Conservation (phyloP, 352 stramenopile species). For the Pythium guiyangense region DNA sequence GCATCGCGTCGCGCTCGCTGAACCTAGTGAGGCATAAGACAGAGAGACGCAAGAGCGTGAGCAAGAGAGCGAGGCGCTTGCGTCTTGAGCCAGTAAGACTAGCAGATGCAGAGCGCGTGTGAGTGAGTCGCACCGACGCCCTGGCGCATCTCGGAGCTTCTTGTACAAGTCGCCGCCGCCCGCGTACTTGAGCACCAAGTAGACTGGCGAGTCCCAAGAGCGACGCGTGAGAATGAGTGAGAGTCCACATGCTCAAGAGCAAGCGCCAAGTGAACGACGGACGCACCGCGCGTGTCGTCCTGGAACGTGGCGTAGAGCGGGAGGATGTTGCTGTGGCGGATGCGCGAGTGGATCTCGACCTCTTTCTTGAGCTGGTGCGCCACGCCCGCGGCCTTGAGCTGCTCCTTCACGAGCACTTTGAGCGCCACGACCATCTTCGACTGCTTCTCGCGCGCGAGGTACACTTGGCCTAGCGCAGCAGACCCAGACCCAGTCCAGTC, state of each 20-base stretch:
- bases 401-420: conserved; percentile 89
- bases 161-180: conserved; percentile 83
- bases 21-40: conserved; percentile 22
- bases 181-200: conserved; percentile 87
- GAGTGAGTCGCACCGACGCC: conserved; percentile 26
- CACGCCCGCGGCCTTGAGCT: conserved; percentile 59
- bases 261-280: not conserved
- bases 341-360: conserved; percentile 89
- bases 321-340: conserved; percentile 86
- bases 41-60: not conserved
- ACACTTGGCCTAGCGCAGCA: conserved; percentile 55
- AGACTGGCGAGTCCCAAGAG: conserved; percentile 32
- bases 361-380: conserved; percentile 85
- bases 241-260: not conserved
- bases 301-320: conserved; percentile 84
- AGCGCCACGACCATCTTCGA: conserved; percentile 79
- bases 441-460: conserved; percentile 81
- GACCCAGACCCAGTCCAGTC: not conserved
- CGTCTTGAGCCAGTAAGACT: not conserved
- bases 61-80: not conserved
- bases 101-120: not conserved
- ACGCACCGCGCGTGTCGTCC: conserved; percentile 55
- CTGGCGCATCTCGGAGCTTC: conserved; percentile 50
- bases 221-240: not conserved
- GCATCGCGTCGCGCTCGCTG: conserved; percentile 53